Evolutionary conservation across 805 yeast genomes (phyloP), one percentile per base, ranked within the genome.

Genomic region (Candida qinlingensis): DNA sequence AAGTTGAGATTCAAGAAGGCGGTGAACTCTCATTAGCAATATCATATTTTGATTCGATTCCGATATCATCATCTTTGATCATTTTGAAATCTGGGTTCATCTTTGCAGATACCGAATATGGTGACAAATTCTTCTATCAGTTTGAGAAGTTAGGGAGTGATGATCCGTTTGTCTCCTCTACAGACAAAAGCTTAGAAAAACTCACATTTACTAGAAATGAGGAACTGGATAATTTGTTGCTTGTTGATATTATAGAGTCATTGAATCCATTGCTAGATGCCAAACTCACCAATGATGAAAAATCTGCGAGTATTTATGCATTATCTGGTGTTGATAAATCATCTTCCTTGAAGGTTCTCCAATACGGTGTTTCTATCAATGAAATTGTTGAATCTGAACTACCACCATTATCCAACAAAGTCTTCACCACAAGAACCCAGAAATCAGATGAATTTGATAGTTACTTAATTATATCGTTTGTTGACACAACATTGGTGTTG

Each of bases 21-120:
- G 26, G 13, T 4, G 43, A 40, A 7, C 30, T 41, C 2, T 65
- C 65, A 2, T 59, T 85, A 8, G 61, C 70, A n/a, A 71, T 85
- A 11, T 71, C 78, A 12, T 90, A 85, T 58, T 91, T 92, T 64
- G 97, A 87, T 60, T 75, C 96, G 0, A 73, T 87, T 35, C 86
- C 90, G 2, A 63, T 75, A 1, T 75, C 86, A 28, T 70, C 72
- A 25, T 61, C 74, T 5, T 56, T 92, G 10, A 69, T 74, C 37
- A 79, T 92, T 39, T 73, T 90, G 53, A 83, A 77, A 54, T 76
- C 86, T 6, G 99, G 98, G 0, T 85, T 81, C 54, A 57, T 92
- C 36, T 87, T 80, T 62, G 85, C 84, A 1, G 81, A 83, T 52
- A 69, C 81, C 7, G 83, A 83, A 49, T 64, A 70, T 48, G 81